Conservation (phyloP, 257 asterid genomes). For the Plantago elongata region DNA sequence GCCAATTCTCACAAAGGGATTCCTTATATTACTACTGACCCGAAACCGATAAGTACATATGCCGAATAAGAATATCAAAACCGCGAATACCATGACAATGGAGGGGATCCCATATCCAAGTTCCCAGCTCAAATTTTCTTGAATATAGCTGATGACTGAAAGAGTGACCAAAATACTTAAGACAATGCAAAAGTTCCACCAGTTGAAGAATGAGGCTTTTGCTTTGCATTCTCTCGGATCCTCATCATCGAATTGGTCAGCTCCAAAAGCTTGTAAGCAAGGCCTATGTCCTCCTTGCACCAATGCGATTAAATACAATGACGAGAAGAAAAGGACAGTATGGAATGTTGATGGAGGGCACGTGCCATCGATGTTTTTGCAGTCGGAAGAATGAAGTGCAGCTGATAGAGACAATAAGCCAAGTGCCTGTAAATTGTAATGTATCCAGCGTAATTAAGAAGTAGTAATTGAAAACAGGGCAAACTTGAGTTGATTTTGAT, state of each 20-base stretch:
- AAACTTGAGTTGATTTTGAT: no score
- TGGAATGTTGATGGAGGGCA: neutral
- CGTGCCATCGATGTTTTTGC: neutral
- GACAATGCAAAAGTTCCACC: neutral
- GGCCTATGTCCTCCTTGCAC: neutral
- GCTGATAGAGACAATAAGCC: neutral
- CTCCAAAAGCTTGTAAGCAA: neutral
- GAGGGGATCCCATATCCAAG: neutral
- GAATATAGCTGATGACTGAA: neutral
- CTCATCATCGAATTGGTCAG: neutral
- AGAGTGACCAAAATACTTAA: neutral
- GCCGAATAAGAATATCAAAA: neutral
- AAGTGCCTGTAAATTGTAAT: neutral
- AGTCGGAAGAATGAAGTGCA: neutral
- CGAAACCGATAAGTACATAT: neutral
- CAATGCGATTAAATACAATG: neutral
- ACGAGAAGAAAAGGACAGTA: neutral
- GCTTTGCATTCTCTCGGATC: neutral
- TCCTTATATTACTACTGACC: neutral
- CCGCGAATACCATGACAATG: neutral
- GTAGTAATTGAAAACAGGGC: no score
- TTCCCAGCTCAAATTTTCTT: neutral
- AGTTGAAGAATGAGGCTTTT: neutral
- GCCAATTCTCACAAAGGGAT: neutral
- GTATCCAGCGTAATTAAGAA: no score